These are phyloP conservation scores for Pyrenophora seminiperda DNA, from an alignment of 2,329 filamentous ascomycete species.

Conservation along the genomic window DNA sequence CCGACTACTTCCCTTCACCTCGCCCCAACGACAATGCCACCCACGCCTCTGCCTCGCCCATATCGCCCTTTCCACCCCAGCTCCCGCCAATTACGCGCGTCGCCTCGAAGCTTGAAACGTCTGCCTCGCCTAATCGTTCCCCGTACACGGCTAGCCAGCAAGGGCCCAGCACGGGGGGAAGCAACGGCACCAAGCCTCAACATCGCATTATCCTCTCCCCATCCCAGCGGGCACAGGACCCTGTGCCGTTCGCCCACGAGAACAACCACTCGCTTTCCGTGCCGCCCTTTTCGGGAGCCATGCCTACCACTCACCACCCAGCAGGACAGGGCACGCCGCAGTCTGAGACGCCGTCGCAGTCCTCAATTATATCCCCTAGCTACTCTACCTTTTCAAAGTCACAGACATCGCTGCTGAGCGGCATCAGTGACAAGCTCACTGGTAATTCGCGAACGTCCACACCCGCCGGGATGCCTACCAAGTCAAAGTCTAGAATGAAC, in stretches of 20 bases:
- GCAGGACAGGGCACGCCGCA: conserved; percentile 34
- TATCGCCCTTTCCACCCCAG: conserved; percentile 47
- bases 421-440: conserved; percentile 39
- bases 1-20: conserved; percentile 40
- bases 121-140: conserved; percentile 19
- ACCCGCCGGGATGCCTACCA: conserved; percentile 29
- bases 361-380: conserved; percentile 29
- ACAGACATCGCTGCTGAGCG: conserved; percentile 41
- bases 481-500: conserved; percentile 58
- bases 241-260: conserved; percentile 30
- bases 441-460: conserved; percentile 25
- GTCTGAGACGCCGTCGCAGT: conserved; percentile 25
- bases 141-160: conserved; percentile 18
- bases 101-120: conserved; percentile 40
- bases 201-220: conserved; percentile 28
- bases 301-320: conserved; percentile 41
- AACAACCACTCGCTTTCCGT: conserved; percentile 24
- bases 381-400: conserved; percentile 41
- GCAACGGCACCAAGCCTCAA: conserved; percentile 13
- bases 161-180: conserved; percentile 12
- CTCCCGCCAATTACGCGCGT: conserved; percentile 49
- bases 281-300: conserved; percentile 22
- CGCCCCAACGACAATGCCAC: conserved; percentile 39
- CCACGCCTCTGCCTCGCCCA: conserved; percentile 41
- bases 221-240: conserved; percentile 22